Percentiles rank a stretch among this genome's conserved stretches.
These are phyloP conservation scores for Coleophoma crateriformis DNA, from an alignment of 2,329 filamentous ascomycete species.

Conservation along the genomic window DNA sequence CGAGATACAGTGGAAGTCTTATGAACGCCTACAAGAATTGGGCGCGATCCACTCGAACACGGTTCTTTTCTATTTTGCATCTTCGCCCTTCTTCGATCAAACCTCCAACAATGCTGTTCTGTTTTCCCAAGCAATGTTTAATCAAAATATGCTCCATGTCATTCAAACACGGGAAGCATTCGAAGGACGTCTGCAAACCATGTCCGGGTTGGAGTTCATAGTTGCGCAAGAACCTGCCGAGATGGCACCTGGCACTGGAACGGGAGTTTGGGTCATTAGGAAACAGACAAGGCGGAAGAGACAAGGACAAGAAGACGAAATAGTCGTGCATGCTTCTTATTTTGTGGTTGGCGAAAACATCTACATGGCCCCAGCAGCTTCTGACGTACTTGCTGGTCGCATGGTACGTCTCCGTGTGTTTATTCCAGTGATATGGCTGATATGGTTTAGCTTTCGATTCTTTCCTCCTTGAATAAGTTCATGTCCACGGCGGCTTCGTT, in stretches of 20 bases:
- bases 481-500: constrained; percentile 25
- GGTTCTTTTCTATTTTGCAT: constrained; percentile 61
- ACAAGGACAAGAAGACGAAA: constrained; percentile 49
- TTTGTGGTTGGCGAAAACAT: constrained; percentile 63
- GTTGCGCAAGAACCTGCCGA: constrained; percentile 61
- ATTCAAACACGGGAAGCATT: constrained; percentile 58
- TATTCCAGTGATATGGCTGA: constrained; percentile 1
- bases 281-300: constrained; percentile 60
- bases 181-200: constrained; percentile 55
- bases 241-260: constrained; percentile 52
- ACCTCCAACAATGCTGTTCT: constrained; percentile 64
- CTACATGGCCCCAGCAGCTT: constrained; percentile 58
- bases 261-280: constrained; percentile 64
- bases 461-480: constrained; percentile 25
- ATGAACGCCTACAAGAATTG: constrained; percentile 41
- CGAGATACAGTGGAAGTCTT: constrained; percentile 62
- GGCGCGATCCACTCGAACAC: constrained; percentile 57
- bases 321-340: constrained; percentile 54
- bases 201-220: constrained; percentile 63
- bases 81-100: constrained; percentile 62
- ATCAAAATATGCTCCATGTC: constrained; percentile 49
- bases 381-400: constrained; percentile 52
- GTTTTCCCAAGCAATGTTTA: constrained; percentile 56
- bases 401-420: constrained; percentile 40
- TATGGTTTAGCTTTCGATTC: constrained; percentile 10